Conservation (phyloP, 164 flowering plant genomes). For the Kingdonia uniflora region DNA sequence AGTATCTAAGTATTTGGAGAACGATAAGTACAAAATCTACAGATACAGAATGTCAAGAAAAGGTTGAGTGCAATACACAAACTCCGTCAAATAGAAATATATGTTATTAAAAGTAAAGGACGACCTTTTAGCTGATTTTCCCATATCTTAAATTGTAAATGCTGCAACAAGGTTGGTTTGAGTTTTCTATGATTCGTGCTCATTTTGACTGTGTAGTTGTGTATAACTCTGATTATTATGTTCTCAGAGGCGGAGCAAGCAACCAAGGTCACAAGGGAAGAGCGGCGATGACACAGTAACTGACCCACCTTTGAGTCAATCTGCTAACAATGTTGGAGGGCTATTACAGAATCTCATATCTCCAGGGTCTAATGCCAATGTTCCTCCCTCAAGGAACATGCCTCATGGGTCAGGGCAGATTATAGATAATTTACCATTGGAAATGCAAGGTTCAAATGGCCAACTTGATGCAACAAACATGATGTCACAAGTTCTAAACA, state of each 20-base stretch:
- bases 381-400: conserved; percentile 12
- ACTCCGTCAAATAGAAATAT: no score
- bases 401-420: conserved; percentile 17
- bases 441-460: conserved; percentile 23
- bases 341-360: conserved; percentile 50
- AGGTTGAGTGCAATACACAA: no score
- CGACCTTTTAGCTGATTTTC: not conserved
- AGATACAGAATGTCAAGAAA: no score
- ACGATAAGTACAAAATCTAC: no score
- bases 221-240: no score
- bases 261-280: conserved; percentile 20
- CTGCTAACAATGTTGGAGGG: conserved; percentile 28
- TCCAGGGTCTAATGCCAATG: conserved; percentile 17
- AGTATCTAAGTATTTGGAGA: no score
- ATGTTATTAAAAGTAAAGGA: not conserved
- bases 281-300: conserved; percentile 23
- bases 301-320: conserved; percentile 14
- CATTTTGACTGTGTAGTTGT: no score
- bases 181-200: not conserved
- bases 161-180: not conserved
- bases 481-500: conserved; percentile 67
- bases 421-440: conserved; percentile 11
- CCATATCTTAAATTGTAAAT: not conserved
- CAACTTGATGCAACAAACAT: conserved; percentile 39
- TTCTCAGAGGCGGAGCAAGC: conserved; percentile 37